A percentile compares a stretch with the other conserved stretches of the same genome.
Conservation (phyloP, 1,139 yeast genomes). For the Pichia sp. region DNA sequence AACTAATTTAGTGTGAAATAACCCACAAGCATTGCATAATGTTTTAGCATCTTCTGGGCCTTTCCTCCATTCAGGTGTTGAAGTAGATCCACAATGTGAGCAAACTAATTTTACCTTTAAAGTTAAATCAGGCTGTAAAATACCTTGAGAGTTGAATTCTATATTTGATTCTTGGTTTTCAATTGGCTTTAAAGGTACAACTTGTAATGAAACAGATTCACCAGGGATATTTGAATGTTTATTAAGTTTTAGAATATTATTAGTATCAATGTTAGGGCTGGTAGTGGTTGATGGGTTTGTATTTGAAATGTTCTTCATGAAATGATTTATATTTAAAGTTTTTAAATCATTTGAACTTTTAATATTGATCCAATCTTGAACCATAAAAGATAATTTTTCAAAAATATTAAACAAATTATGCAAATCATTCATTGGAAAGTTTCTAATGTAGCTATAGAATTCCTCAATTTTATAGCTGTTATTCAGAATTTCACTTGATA, state of each 20-base stretch:
- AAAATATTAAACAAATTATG: conserved; percentile 3
- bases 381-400: background rate
- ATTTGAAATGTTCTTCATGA: background rate
- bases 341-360: conserved; percentile 2
- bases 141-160: conserved; percentile 25
- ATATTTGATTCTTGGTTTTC: conserved; percentile 6
- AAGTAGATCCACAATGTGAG: conserved; percentile 60
- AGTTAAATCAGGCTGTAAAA: conserved; percentile 29
- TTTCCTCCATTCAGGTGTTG: conserved; percentile 80
- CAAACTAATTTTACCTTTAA: conserved; percentile 31
- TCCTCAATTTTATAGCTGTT: conserved; percentile 12
- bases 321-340: background rate
- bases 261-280: background rate
- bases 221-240: conserved; percentile 16
- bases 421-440: conserved; percentile 12
- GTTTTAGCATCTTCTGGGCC: conserved; percentile 75
- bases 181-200: conserved; percentile 25
- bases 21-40: conserved; percentile 76
- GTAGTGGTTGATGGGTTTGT: background rate
- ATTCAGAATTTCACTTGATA: background rate
- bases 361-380: conserved; percentile 12
- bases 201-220: conserved; percentile 25
- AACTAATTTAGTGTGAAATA: conserved; percentile 64
- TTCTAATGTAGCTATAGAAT: conserved; percentile 10
- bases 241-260: background rate